Conservation (phyloP, 2,329 filamentous ascomycete genomes). For the Monosporascus sp. region DNA sequence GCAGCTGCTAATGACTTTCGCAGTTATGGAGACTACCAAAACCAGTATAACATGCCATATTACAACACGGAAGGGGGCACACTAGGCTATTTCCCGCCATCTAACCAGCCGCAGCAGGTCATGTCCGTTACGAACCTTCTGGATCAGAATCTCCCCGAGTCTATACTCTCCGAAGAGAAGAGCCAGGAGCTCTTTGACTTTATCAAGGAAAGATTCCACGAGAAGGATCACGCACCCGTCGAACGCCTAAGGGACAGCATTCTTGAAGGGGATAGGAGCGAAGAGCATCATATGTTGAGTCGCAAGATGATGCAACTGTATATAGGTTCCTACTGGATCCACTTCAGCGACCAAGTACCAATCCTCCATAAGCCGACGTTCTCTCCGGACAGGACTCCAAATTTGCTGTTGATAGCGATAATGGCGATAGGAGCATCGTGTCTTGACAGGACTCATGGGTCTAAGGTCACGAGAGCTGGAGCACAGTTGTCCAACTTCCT, state of each 20-base stretch:
- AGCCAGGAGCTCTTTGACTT: constrained; percentile 77
- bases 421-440: constrained; percentile 91
- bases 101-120: constrained; percentile 62
- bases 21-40: constrained; percentile 48
- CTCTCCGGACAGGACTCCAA: constrained; percentile 78
- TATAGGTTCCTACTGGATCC: constrained; percentile 87
- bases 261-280: constrained; percentile 70
- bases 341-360: constrained; percentile 90
- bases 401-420: constrained; percentile 78
- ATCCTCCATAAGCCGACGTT: constrained; percentile 95
- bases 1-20: constrained; percentile 9
- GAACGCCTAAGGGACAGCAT: constrained; percentile 72
- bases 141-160: constrained; percentile 74
- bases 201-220: constrained; percentile 76
- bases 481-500: constrained; percentile 83
- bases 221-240: constrained; percentile 68
- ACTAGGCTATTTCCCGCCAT: constrained; percentile 53
- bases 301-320: constrained; percentile 95
- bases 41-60: constrained; percentile 46
- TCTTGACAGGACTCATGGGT: constrained; percentile 75
- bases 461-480: constrained; percentile 68
- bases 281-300: constrained; percentile 65
- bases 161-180: constrained; percentile 81
- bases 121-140: constrained; percentile 87
- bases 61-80: constrained; percentile 42